A percentile compares a stretch with the other conserved stretches of the same genome.
These are phyloP conservation scores for Plasmodium blacklocki DNA, from an alignment of 169 alveolate genomes.

Conservation along the genomic window DNA sequence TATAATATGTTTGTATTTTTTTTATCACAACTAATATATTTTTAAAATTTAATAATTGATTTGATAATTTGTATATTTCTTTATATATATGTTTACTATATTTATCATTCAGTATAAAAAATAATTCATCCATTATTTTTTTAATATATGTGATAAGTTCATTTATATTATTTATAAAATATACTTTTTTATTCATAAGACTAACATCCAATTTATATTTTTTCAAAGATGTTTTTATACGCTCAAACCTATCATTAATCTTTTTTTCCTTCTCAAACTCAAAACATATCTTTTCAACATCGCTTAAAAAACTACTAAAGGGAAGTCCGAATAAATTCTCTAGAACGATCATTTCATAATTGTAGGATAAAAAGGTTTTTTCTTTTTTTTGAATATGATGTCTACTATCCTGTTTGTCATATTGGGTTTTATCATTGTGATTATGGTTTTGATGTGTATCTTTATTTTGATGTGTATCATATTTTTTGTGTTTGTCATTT, in stretches of 20 bases:
- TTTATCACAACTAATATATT: background rate
- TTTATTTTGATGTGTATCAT: background rate
- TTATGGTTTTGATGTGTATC: too few species aligned
- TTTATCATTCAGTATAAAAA: constrained; percentile 8
- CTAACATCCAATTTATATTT: constrained; percentile 38
- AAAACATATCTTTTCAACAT: constrained; percentile 20
- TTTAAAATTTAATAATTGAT: constrained; percentile 2
- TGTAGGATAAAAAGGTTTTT: background rate
- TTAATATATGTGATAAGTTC: constrained; percentile 1
- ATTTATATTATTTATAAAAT: constrained; percentile 17
- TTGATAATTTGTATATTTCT: constrained; percentile 18
- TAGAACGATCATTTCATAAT: constrained; percentile 2
- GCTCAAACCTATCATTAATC: constrained; percentile 28
- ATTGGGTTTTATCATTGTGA: too few species aligned
- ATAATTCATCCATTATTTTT: constrained; percentile 2
- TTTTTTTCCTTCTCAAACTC: constrained; percentile 49
- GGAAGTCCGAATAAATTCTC: constrained; percentile 11
- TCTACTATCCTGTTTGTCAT: background rate
- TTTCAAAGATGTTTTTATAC: background rate
- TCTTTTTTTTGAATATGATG: background rate
- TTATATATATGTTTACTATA: constrained; percentile 30
- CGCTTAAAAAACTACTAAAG: background rate
- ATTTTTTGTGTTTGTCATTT: too few species aligned
- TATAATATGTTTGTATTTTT: constrained; percentile 27
- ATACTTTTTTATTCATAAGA: constrained; percentile 40